phyloP scores from a whole-genome alignment of 805 yeast species.

The Candida ipomoeae region DNA sequence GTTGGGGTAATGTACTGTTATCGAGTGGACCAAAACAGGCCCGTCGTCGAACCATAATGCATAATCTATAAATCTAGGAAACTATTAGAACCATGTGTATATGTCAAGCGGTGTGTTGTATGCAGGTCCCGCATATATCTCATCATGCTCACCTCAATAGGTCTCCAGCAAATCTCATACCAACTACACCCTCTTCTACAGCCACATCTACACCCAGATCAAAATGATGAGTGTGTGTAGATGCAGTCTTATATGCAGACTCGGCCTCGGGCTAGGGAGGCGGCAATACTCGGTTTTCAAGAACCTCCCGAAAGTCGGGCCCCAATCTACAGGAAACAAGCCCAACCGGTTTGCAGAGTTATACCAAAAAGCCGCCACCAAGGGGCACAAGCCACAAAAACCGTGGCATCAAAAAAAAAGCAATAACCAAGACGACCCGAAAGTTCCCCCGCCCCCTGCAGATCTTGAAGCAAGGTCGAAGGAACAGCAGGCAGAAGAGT shows the following conservation, averaged over 20 bases:
- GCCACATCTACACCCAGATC: too few relatives aligned
- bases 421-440: not conserved
- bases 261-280: not conserved
- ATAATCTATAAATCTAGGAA: too few relatives aligned
- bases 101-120: too few relatives aligned
- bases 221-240: not conserved
- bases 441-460: not conserved
- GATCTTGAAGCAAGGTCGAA: not conserved
- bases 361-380: conserved; percentile 13
- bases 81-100: too few relatives aligned
- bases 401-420: conserved; percentile 1
- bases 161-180: not conserved
- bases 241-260: not conserved
- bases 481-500: conserved; percentile 12
- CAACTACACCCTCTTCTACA: not conserved
- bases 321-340: conserved; percentile 15
- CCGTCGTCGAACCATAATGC: too few relatives aligned
- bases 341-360: conserved; percentile 34
- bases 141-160: not conserved
- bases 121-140: too few relatives aligned
- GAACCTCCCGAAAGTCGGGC: conserved; percentile 27
- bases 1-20: too few relatives aligned
- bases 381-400: not conserved
- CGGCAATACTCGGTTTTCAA: conserved; percentile 18
- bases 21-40: too few relatives aligned